These are phyloP conservation scores for Fusarium praegraminearum DNA, from an alignment of 2,329 filamentous ascomycete species.

Conservation along the genomic window DNA sequence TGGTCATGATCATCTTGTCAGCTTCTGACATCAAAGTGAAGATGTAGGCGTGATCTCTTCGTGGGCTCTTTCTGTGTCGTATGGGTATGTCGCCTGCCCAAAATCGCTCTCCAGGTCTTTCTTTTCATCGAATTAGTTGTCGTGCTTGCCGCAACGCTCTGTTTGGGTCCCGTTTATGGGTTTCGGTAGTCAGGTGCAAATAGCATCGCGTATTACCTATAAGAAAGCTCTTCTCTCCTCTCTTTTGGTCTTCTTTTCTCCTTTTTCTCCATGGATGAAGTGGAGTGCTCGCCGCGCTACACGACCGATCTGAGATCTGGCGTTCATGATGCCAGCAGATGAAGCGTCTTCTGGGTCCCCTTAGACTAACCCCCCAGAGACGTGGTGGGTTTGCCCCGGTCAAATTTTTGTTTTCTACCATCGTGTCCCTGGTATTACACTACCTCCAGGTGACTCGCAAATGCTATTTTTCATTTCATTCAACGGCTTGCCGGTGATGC, in stretches of 20 bases:
- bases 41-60: not conserved
- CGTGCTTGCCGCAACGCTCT: not conserved
- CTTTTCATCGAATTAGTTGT: not conserved
- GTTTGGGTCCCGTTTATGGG: too few species aligned
- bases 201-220: not conserved
- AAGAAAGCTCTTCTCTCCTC: not conserved
- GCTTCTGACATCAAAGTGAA: not conserved
- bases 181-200: not conserved
- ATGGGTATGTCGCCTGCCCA: not conserved
- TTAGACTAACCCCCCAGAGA: not conserved
- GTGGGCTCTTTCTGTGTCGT: not conserved
- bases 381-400: not conserved
- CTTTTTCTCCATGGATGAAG: not conserved
- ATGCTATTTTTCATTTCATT: conserved; percentile 24
- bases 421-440: conserved; percentile 4
- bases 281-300: not conserved
- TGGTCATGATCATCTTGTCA: not conserved
- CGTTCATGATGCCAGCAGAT: not conserved
- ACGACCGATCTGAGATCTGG: not conserved
- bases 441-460: conserved; percentile 8
- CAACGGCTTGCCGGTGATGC: conserved; percentile 3
- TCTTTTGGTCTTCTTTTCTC: not conserved
- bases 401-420: conserved; percentile 6
- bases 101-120: not conserved
- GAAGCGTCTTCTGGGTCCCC: not conserved